Evolutionary conservation across 2,329 filamentous ascomycete species (phyloP).

Genomic region (Orbilia quercus): DNA sequence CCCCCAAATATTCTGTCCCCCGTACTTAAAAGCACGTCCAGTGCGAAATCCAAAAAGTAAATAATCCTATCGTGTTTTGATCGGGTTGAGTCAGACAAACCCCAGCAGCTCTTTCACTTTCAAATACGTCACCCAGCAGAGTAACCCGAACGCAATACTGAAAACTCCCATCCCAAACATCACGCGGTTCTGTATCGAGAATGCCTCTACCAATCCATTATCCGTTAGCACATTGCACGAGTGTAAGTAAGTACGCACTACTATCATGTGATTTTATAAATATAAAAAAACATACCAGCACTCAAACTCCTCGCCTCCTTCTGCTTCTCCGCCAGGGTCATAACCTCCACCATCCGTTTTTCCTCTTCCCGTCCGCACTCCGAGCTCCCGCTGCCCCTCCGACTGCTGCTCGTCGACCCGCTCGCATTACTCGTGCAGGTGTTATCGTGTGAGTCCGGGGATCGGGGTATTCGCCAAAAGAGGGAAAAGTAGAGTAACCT

Average conservation of each 20-base stretch:
- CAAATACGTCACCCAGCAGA: slow-evolving; percentile 51
- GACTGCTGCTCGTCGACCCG: slow-evolving; percentile 9
- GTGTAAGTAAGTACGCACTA: too few species aligned
- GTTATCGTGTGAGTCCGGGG: slow-evolving; percentile 9
- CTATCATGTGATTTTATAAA: background rate
- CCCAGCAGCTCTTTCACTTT: slow-evolving; percentile 46
- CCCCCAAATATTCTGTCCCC: background rate
- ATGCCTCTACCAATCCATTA: slow-evolving; percentile 29
- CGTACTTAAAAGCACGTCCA: too few species aligned
- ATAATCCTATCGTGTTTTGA: background rate
- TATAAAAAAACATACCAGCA: slow-evolving; percentile 23
- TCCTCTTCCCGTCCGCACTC: slow-evolving; percentile 28
- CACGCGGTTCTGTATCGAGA: slow-evolving; percentile 55
- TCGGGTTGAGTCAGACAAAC: slow-evolving; percentile 13
- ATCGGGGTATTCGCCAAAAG: slow-evolving; percentile 33
- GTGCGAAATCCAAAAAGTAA: too few species aligned
- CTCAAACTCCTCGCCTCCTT: slow-evolving; percentile 47
- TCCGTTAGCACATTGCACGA: too few species aligned
- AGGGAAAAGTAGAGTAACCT: slow-evolving; percentile 43
- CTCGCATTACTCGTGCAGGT: slow-evolving; percentile 2
- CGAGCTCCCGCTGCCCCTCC: slow-evolving; percentile 40
- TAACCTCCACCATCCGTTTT: slow-evolving; percentile 8
- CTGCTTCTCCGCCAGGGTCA: slow-evolving; percentile 32
- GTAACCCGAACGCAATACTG: slow-evolving; percentile 45
- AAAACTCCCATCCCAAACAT: slow-evolving; percentile 51